A percentile compares a stretch with the other conserved stretches of the same genome.
These are phyloP conservation scores for Malus hybrid DNA, from an alignment of 331 rosid species.

Conservation along the genomic window DNA sequence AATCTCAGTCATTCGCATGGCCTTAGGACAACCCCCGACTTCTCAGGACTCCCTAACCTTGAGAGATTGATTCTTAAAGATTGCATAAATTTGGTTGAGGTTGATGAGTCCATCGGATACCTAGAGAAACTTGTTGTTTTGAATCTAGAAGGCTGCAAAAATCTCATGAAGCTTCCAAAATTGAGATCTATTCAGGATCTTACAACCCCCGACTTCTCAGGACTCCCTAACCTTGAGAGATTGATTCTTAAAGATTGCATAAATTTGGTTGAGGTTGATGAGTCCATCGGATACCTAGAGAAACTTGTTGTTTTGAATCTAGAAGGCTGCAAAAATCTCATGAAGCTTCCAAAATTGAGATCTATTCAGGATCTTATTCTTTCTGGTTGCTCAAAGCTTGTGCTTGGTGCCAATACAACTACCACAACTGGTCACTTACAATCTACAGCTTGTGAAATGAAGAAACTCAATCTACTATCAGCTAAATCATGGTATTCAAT, in stretches of 20 bases:
- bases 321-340: neutral
- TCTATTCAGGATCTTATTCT: neutral
- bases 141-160: neutral
- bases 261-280: too few species aligned
- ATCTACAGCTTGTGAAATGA: neutral
- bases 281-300: too few species aligned
- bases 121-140: too few species aligned
- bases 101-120: too few species aligned
- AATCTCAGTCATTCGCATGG: too few species aligned
- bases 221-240: too few species aligned
- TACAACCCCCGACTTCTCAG: neutral
- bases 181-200: neutral
- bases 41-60: too few species aligned
- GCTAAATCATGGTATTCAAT: neutral
- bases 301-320: too few species aligned
- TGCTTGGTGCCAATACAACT: neutral
- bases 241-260: too few species aligned
- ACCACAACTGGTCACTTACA: neutral
- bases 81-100: too few species aligned
- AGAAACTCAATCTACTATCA: neutral
- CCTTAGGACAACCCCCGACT: too few species aligned
- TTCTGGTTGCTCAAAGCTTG: slow-evolving; percentile 6
- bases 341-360: neutral
- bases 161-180: neutral
- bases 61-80: too few species aligned